Conservation (phyloP, 192 early-diverging fungal species). For the Cladochytrium replicatum region DNA sequence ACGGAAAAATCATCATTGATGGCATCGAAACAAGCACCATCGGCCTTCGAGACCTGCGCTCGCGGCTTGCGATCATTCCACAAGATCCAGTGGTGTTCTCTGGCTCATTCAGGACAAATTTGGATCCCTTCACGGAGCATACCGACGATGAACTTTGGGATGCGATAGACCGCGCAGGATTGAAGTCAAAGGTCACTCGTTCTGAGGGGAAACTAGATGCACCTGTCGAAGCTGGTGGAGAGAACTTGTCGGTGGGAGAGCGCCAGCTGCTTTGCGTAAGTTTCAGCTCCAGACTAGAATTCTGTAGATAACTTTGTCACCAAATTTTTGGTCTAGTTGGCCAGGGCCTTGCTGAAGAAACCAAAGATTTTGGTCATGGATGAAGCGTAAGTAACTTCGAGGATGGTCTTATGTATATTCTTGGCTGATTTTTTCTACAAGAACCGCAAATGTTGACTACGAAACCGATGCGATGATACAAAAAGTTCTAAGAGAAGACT, state of each 20-base stretch:
- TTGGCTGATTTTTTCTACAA: too few species aligned
- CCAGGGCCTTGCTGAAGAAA: constrained; percentile 44
- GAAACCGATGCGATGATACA: constrained; percentile 74
- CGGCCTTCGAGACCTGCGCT: constrained; percentile 51
- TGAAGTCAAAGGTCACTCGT: too few species aligned
- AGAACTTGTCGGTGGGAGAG: constrained; percentile 22
- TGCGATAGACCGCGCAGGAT: constrained; percentile 33
- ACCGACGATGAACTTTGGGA: constrained; percentile 43
- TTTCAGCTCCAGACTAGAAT: too few species aligned
- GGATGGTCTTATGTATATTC: too few species aligned
- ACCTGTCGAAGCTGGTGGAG: constrained; percentile 13
- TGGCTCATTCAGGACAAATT: constrained; percentile 32
- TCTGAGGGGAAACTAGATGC: constrained; percentile 8
- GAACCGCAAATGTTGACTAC: constrained; percentile 51
- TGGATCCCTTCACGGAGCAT: constrained; percentile 51
- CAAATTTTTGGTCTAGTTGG: constrained; percentile 51
- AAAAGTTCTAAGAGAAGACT: constrained; percentile 49
- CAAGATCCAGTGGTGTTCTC: constrained; percentile 36
- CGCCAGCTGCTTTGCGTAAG: constrained; percentile 23
- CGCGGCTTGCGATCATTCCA: constrained; percentile 54
- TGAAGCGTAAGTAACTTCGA: too few species aligned
- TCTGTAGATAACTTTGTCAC: too few species aligned
- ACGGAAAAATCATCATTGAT: constrained; percentile 51
- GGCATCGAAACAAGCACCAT: constrained; percentile 48
- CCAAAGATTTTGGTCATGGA: constrained; percentile 41